Evolutionary conservation across 2,329 filamentous ascomycete genomes (phyloP).

Genomic region (Paramyrothecium roridum): DNA sequence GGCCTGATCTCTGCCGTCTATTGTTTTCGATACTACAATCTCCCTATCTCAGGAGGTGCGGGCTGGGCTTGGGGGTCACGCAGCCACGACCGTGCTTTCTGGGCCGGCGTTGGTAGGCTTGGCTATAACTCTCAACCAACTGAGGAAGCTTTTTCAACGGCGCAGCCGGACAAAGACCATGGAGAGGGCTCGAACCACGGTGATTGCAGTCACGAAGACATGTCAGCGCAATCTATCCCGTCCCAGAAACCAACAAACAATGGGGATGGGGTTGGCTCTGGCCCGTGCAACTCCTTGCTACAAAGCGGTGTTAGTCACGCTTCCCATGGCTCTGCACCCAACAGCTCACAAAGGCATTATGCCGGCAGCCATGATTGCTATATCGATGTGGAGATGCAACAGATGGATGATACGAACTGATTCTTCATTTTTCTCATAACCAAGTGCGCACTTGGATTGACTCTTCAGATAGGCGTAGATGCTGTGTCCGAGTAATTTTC

Average conservation of each 20-base stretch:
- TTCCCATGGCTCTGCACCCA: not conserved
- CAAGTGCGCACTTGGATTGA: too few species aligned
- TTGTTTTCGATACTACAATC: constrained; percentile 62
- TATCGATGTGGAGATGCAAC: not conserved
- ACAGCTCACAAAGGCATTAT: not conserved
- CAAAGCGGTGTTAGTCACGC: not conserved
- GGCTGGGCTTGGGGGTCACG: constrained; percentile 78
- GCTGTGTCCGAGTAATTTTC: too few species aligned
- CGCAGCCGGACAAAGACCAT: not conserved
- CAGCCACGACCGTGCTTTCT: constrained; percentile 5
- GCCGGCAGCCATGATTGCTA: not conserved
- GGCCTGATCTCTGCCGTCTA: constrained; percentile 46
- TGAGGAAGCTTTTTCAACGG: not conserved
- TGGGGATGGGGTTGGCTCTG: not conserved
- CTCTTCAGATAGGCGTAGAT: too few species aligned
- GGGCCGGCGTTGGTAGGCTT: constrained; percentile 2
- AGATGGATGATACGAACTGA: not conserved
- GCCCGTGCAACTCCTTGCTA: not conserved
- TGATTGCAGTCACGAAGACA: too few species aligned
- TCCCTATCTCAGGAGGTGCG: constrained; percentile 63
- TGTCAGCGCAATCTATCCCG: not conserved
- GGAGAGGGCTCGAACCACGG: too few species aligned
- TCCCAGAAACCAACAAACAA: not conserved
- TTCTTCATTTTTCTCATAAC: not conserved
- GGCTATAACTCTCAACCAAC: not conserved